Evolutionary conservation across 805 yeast species (phyloP).

Genomic region (Nakazawaea sp.): DNA sequence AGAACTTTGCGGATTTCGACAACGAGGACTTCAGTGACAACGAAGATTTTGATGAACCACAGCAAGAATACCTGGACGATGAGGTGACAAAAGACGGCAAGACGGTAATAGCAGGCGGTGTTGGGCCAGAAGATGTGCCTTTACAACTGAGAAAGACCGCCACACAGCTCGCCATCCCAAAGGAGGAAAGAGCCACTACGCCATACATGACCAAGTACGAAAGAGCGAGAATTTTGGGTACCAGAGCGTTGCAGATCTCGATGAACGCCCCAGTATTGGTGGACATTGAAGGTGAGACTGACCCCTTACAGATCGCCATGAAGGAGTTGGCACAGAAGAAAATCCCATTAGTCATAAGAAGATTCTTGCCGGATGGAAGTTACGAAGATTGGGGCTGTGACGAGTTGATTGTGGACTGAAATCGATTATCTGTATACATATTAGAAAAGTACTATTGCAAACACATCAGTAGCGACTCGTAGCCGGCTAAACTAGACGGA

Average conservation of each 20-base stretch:
- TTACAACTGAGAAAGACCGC: constrained; percentile 51
- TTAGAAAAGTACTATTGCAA: not conserved
- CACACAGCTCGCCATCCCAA: constrained; percentile 82
- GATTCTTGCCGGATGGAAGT: constrained; percentile 95
- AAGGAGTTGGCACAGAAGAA: constrained; percentile 92
- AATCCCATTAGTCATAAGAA: constrained; percentile 90
- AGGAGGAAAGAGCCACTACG: constrained; percentile 85
- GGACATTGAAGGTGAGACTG: constrained; percentile 98
- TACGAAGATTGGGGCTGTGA: constrained; percentile 99
- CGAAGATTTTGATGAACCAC: constrained; percentile 30
- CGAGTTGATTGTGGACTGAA: constrained; percentile 80
- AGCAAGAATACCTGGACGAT: constrained; percentile 28
- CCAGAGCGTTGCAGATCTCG: constrained; percentile 94
- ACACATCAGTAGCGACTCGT: constrained; percentile 14
- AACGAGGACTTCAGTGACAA: constrained; percentile 54
- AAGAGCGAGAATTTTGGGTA: constrained; percentile 95
- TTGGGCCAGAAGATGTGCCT: constrained; percentile 47
- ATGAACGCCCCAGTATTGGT: constrained; percentile 98
- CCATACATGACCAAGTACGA: constrained; percentile 99
- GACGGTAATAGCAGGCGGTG: constrained; percentile 64
- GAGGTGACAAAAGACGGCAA: constrained; percentile 64
- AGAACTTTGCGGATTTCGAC: constrained; percentile 74
- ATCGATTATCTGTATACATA: too few relatives aligned
- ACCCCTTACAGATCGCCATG: constrained; percentile 96
- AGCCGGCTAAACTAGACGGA: constrained; percentile 40